Evolutionary conservation across 2,329 filamentous ascomycete species (phyloP).

Genomic region (Falciphora oryzae): DNA sequence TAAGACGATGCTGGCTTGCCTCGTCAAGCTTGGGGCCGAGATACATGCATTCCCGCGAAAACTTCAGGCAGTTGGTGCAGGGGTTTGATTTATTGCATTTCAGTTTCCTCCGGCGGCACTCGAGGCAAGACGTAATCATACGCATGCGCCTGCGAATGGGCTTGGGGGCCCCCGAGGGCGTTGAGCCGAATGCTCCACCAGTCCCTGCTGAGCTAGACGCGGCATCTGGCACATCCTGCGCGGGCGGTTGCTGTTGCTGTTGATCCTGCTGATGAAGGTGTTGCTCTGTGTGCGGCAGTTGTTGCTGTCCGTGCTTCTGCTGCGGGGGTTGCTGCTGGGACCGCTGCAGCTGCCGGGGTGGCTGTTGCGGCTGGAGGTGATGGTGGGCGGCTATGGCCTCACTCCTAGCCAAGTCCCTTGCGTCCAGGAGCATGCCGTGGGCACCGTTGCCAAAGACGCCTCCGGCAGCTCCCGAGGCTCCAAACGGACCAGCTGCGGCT

Average conservation of each 20-base stretch:
- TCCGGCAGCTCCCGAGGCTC: neutral
- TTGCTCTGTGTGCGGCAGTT: neutral
- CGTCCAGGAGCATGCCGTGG: neutral
- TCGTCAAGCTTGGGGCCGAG: slow-evolving; percentile 63
- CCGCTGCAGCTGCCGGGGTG: slow-evolving; percentile 1
- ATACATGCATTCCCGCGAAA: slow-evolving; percentile 53
- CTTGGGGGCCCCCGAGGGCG: slow-evolving; percentile 21
- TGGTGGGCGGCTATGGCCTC: slow-evolving; percentile 5
- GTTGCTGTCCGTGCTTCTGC: neutral
- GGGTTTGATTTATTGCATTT: slow-evolving; percentile 72
- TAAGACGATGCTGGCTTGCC: slow-evolving; percentile 62
- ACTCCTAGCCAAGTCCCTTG: neutral
- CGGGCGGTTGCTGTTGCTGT: neutral
- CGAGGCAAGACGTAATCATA: slow-evolving; percentile 63
- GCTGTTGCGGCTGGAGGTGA: slow-evolving; percentile 10
- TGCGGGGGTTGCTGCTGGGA: slow-evolving; percentile 4
- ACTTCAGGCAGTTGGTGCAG: slow-evolving; percentile 60
- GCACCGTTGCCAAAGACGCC: neutral
- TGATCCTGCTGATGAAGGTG: slow-evolving; percentile 3
- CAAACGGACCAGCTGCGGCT: neutral
- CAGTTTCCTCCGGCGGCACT: slow-evolving; percentile 69
- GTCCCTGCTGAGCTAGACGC: neutral
- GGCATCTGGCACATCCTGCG: neutral
- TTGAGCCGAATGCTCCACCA: slow-evolving; percentile 6
- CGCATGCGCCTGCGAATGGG: slow-evolving; percentile 55